Base-by-base conservation (phyloP, 805 yeast species). In the Lachancea meyersii region DNA sequence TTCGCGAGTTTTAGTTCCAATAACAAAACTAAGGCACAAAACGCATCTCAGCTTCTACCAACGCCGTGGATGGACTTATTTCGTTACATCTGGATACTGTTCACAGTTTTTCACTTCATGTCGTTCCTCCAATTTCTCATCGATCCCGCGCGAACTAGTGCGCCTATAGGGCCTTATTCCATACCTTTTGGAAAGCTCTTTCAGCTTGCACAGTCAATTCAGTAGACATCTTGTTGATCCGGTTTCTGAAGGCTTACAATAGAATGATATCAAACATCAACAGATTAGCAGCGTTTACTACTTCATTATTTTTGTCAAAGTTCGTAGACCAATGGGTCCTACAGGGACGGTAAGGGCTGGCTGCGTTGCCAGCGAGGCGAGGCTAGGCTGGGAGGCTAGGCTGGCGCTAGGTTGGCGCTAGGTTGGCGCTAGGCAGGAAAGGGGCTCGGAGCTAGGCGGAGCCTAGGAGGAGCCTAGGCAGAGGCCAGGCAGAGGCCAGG, bases 201-300 rank as follows among this genome's bases (percentile, higher is more conserved):
- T 93, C 98, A 72, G 97, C 85, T 84, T 93, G 98, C 80, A 93
- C 98, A 75, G 96, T 91, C 80, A 93, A 87, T 83, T 93, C 98
- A 76, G 97, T 85, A 72, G 97, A 94, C 97, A 91, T 93, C 77
- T 77, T 79, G 65, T 32, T 11, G 14, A 51, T 55, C 19, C 37
- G 54, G 60, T 53, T 59, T 53, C 59, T 56, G 59, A 51, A 48
- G 45, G 45, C 48, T 49, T 47, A 22, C 22, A 34, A 23, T 14
- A 22, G 24, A 30, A 30, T 16, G 32, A 6, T 26, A 11, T 8
- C 26, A 11, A 23, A 10, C 9, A 17, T 4, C 19, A 30, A 18
- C 19, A 30, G 32, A 46, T 39, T 27, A 26, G 31, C 40, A 38
- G 28, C 22, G 38, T 23, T 35, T 27, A 27, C 34, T 14, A 37